Base-by-base conservation (phyloP, 2,329 filamentous ascomycete genomes). In the Penicillium olsonii region DNA sequence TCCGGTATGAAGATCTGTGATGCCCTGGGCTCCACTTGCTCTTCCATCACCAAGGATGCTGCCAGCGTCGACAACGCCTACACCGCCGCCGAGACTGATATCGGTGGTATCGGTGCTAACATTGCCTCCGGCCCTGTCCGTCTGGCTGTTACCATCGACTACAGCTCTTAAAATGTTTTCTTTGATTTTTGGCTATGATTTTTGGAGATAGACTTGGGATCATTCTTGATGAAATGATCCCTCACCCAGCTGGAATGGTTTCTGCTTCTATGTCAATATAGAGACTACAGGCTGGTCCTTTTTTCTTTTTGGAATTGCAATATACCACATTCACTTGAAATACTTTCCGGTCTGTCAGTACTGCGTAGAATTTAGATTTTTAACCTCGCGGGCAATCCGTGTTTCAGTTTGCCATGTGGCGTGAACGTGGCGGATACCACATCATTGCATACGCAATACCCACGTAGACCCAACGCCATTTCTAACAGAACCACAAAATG, bases 1-100 rank as follows among this genome's bases (percentile, higher is more conserved):
- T 65, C 70, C 56, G 69, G 69, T 10, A 71, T 72, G 69, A 54
- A 62, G 48, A 70, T 72, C 35, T 71, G 68, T 46, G 57, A 66
- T 44, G 53, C 37, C 2, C 37, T 52, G 14, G 50, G 58, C 6
- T 50, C 53, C 0, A 59, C 53, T 42, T 72, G 69, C 62, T 71
- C 69, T 3, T 54, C 55, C 8, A 64, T 71, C 26, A 62, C 62
- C 5, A 15, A 55, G 18, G 47, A 44, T 24, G 66, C 60, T 14
- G 55, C 22, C 1, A 34, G 22, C 3, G 65, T 70, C 7, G 17
- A 58, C 37, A 70, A 70, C 38, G 68, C 68, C 24, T 71, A 72
- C 38, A 68, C 62, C 9, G 42, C 53, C 9, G 57, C 52, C 12
- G 50, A 66, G 53, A 59, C 59, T 3, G 55, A 50, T 35, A 24